Evolutionary conservation across 768 basidiomycete species (phyloP), one percentile per base, ranked within the genome.

Genomic region (Tulasnella sp.): DNA sequence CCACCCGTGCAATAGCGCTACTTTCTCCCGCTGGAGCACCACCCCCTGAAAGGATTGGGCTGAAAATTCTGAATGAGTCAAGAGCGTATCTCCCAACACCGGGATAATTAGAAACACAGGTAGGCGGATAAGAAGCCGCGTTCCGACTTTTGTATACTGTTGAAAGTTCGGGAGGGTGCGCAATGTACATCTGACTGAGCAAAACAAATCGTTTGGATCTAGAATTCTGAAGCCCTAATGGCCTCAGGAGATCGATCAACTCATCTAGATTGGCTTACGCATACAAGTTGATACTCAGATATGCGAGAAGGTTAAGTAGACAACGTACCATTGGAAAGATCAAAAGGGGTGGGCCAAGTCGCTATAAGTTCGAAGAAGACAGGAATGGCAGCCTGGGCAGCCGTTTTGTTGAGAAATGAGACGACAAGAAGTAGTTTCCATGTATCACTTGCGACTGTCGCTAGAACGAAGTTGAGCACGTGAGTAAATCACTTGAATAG

Each of bases 41-140:
- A 4, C 54, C 39, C 2, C 64, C 64, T 20, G 49, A 40, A 13
- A 62, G 37, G 1, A 59, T 37, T 27, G 58, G 53, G 24, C 56
- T 82, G 62, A 82, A 86, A 16, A 86, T 83, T 34, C 81, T 72
- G 58, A 83, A 82, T 4, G 79, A 83, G 60, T 86, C 83, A 1
- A 82, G 69, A 1, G 84, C 84, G 54, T 86, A 87, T 3, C 68
- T 66, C 0, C 84, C 83, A 1, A 77, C 69, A 0, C 82, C 82
- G 0, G 79, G 77, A 24, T 79, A 70, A 57, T 78, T 72, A 34
- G 76, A 74, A 48, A 78, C 65, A 9, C 72, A 66, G 8, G 74
- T 76, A 5, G 65, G 60, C 1, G 72, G 70, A 55, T 76, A 78
- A 6, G 6, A 5, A 20, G n/a, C 6, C 5, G 19, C 39, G 5